Conservation (phyloP, 108 stramenopile genomes). For the Epipyxis sp. region DNA sequence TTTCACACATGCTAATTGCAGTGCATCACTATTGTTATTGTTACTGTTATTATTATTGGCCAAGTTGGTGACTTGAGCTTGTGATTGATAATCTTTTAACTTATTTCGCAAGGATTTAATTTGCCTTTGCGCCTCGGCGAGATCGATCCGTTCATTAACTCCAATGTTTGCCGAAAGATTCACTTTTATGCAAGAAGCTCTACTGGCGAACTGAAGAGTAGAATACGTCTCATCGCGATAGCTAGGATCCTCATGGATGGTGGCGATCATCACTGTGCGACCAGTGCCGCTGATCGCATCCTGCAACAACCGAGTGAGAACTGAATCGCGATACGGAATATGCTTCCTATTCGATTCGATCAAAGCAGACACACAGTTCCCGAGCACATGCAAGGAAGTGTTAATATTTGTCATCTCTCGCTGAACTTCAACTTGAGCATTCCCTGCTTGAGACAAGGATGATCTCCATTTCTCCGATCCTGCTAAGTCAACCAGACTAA, state of each 20-base stretch:
- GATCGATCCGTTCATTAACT: neutral
- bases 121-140: constrained; percentile 2
- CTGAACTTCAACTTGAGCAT: neutral
- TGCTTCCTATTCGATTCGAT: neutral
- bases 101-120: neutral
- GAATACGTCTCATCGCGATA: constrained; percentile 10
- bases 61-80: no score
- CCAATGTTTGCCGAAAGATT: neutral
- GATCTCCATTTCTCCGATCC: constrained; percentile 6
- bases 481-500: constrained; percentile 15
- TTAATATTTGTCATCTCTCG: constrained; percentile 26
- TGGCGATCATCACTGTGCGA: constrained; percentile 4
- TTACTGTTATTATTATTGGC: no score
- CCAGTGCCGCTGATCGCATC: neutral
- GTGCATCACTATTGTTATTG: no score
- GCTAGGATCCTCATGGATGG: constrained; percentile 13
- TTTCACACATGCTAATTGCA: no score
- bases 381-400: constrained; percentile 22
- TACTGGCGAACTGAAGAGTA: constrained; percentile 2
- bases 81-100: neutral
- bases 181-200: constrained; percentile 3
- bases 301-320: constrained; percentile 21
- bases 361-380: neutral
- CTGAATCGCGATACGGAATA: constrained; percentile 19
- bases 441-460: neutral